Base-by-base conservation (phyloP, 768 basidiomycete species). In the Agaricus subrufescens region DNA sequence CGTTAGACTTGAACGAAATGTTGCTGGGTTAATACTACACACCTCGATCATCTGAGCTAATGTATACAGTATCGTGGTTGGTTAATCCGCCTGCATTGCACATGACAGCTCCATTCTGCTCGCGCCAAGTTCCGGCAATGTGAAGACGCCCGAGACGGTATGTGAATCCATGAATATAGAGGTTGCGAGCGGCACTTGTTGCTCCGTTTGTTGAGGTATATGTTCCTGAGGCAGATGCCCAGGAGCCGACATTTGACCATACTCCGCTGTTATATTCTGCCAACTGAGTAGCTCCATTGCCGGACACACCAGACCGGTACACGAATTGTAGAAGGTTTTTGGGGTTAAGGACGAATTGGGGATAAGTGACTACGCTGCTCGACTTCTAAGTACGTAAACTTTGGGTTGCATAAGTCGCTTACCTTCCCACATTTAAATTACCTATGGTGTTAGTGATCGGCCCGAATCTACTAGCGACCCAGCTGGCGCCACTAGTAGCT, bases 151-250 rank as follows among this genome's bases (percentile, higher is more conserved):
- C 64, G 1, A 62, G 64, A 45, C 72, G 64, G 60, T 77, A 77
- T 1, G 75, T 75, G 62, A 76, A 77, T 0, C 76, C 77, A 49
- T 79, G 76, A 62, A 77, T 79, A 58, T 79, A 79, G 10, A 79
- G 63, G 58, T 76, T 79, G 2, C 77, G 68, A 7, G 74, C 73
- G 19, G 68, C 65, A 58, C 75, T 77, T 9, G 65, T 69, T 11
- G 63, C 72, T 4, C 76, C 74, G 49, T 71, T 75, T 1, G 73
- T 70, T 12, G 77, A 72, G 1, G 69, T 75, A 50, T 79, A 79
- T 0, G 72, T 73, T 49, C 74, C 75, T 27, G 71, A 67, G 0
- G 72, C 72, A 9, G 74, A 71, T 11, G 77, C 76, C 77, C 77
- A 79, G 12, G 73, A 75, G 4, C 77, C 77, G 25, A 77, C 72